Evolutionary conservation across 2,329 filamentous ascomycete genomes (phyloP).

Genomic region (Ambrosiella beaveri): DNA sequence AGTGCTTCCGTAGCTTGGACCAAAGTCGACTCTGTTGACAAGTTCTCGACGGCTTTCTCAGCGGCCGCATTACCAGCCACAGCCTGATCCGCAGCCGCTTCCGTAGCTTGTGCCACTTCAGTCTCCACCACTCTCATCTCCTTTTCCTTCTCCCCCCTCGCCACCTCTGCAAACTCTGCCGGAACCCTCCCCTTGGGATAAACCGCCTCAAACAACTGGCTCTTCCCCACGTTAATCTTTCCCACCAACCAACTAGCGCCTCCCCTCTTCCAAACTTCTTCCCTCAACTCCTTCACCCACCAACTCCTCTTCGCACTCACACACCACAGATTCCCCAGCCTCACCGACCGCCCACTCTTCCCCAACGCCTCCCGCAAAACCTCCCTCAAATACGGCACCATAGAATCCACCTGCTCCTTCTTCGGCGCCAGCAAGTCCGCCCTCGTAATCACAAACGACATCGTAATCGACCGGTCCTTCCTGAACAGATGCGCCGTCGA

Average conservation of each 20-base stretch:
- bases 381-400: slow-evolving; percentile 72
- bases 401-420: slow-evolving; percentile 63
- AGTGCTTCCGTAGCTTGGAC: background rate
- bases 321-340: slow-evolving; percentile 73
- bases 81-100: background rate
- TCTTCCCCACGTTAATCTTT: slow-evolving; percentile 98
- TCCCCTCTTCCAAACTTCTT: slow-evolving; percentile 67
- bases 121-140: background rate
- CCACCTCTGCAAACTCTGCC: background rate
- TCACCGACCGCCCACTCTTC: slow-evolving; percentile 45
- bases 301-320: slow-evolving; percentile 75
- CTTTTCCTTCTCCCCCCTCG: background rate
- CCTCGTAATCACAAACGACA: slow-evolving; percentile 83
- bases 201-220: slow-evolving; percentile 69
- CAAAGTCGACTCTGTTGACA: too few relatives aligned
- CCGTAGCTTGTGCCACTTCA: background rate
- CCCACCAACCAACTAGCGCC: slow-evolving; percentile 91
- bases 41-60: background rate
- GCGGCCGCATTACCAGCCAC: background rate
- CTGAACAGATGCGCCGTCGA: slow-evolving; percentile 49
- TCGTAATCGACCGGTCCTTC: slow-evolving; percentile 50
- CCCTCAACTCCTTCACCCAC: slow-evolving; percentile 79
- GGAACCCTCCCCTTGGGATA: slow-evolving; percentile 53
- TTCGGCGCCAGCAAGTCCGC: slow-evolving; percentile 71
- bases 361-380: slow-evolving; percentile 65